Conservation (phyloP, 2,329 filamentous ascomycete genomes). For the Colletotrichum tanaceti region DNA sequence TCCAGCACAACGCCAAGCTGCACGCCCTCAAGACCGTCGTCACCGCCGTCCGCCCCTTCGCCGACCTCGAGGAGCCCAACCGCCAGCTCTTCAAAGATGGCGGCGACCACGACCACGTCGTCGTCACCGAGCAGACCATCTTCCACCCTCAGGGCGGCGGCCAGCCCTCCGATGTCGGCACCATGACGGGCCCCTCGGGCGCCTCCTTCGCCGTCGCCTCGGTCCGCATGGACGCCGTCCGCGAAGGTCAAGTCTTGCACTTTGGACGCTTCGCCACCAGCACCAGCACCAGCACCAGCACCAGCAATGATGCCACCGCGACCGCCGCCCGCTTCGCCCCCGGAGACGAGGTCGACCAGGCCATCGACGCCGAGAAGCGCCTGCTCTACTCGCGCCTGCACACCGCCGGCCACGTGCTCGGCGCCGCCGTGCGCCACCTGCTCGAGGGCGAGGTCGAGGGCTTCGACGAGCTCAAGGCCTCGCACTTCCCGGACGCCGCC, state of each 20-base stretch:
- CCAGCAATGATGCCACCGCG: neutral
- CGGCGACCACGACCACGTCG: conserved; percentile 62
- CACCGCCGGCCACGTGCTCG: conserved; percentile 79
- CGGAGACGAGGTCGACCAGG: conserved; percentile 63
- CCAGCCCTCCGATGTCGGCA: conserved; percentile 75
- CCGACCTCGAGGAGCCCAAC: conserved; percentile 62
- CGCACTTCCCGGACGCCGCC: conserved; percentile 76
- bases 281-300: no score
- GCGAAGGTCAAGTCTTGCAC: conserved; percentile 71
- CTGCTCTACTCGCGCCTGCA: conserved; percentile 75
- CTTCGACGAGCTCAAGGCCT: conserved; percentile 77
- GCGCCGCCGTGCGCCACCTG: conserved; percentile 72
- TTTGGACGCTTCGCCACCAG: conserved; percentile 65
- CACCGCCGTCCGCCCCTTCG: conserved; percentile 60
- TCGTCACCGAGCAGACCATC: conserved; percentile 74
- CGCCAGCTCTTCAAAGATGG: conserved; percentile 69
- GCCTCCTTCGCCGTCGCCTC: conserved; percentile 63
- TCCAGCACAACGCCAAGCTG: conserved; percentile 58
- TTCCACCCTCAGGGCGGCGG: conserved; percentile 82
- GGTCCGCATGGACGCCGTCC: conserved; percentile 65
- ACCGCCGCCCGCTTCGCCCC: conserved; percentile 49
- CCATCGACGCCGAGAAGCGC: conserved; percentile 70
- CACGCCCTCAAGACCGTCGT: conserved; percentile 57
- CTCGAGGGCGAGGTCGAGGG: conserved; percentile 61
- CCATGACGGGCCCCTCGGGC: conserved; percentile 55